These are phyloP conservation scores for Naganishia randhawae DNA, from an alignment of 768 basidiomycete genomes.

Conservation along the genomic window DNA sequence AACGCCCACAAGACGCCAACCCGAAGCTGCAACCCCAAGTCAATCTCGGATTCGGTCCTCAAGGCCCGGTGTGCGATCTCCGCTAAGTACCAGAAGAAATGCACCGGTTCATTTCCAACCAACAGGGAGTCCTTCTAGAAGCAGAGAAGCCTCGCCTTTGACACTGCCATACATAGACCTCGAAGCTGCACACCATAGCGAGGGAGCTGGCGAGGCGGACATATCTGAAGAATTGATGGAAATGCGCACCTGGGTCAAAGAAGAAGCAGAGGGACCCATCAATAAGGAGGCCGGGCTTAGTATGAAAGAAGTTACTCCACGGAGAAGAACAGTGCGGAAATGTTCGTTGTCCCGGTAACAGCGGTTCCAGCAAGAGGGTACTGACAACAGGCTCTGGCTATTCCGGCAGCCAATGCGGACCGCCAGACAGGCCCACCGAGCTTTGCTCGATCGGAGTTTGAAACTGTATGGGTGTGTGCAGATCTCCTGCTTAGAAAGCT, in stretches of 20 bases:
- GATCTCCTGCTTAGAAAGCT: neutral
- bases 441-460: conserved; percentile 27
- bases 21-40: neutral
- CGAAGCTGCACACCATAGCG: neutral
- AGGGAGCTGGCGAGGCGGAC: neutral
- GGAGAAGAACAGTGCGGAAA: neutral
- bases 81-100: neutral
- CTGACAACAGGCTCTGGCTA: neutral
- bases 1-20: conserved; percentile 1
- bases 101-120: too few relatives aligned
- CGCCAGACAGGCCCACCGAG: neutral
- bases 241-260: neutral
- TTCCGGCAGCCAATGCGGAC: neutral
- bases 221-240: conserved; percentile 5
- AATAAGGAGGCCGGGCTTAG: neutral
- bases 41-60: neutral
- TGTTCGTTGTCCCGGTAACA: neutral
- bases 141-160: conserved; percentile 3
- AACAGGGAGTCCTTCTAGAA: neutral
- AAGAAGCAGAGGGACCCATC: neutral
- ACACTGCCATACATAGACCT: conserved; percentile 9
- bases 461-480: conserved; percentile 4
- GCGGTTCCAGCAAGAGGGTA: neutral
- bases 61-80: neutral
- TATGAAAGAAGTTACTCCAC: neutral